Percentiles rank a stretch among this genome's conserved stretches.
phyloP scores from a whole-genome alignment of 345 rosid genomes.

The Syzygium grande region DNA sequence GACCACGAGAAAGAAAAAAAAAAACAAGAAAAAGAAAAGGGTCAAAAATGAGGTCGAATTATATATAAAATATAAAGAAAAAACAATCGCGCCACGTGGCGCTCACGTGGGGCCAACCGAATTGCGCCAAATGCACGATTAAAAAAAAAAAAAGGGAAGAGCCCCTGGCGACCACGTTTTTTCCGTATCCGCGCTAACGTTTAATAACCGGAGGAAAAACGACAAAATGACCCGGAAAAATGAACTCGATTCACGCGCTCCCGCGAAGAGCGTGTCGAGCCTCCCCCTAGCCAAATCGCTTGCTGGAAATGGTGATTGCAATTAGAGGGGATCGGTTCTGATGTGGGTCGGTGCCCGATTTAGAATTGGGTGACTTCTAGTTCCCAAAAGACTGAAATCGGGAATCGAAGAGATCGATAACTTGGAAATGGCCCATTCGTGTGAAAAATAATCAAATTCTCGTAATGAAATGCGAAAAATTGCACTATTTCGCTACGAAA shows the following conservation, averaged over 20 bases:
- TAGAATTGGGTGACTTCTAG: not conserved
- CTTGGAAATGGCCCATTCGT: accelerated
- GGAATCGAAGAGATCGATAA: not conserved
- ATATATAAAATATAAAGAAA: too few relatives aligned
- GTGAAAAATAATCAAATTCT: not conserved
- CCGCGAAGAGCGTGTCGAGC: not conserved
- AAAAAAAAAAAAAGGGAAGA: too few relatives aligned
- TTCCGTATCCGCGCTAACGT: not conserved
- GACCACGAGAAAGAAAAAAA: not conserved
- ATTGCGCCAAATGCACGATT: not conserved
- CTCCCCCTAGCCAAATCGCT: not conserved
- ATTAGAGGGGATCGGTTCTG: not conserved
- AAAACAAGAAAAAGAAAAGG: not conserved
- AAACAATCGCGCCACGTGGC: not conserved
- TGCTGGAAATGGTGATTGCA: not conserved
- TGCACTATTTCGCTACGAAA: accelerated
- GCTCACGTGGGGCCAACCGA: not conserved
- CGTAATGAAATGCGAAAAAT: not conserved
- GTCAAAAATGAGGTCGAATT: not conserved
- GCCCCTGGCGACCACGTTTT: not conserved
- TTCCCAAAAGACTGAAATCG: not conserved
- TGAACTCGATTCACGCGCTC: not conserved
- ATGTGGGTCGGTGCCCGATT: not conserved
- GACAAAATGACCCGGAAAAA: not conserved
- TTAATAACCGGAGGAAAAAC: not conserved